phyloP scores from a whole-genome alignment of 208 protist species.

The Trypanosoma mega region DNA sequence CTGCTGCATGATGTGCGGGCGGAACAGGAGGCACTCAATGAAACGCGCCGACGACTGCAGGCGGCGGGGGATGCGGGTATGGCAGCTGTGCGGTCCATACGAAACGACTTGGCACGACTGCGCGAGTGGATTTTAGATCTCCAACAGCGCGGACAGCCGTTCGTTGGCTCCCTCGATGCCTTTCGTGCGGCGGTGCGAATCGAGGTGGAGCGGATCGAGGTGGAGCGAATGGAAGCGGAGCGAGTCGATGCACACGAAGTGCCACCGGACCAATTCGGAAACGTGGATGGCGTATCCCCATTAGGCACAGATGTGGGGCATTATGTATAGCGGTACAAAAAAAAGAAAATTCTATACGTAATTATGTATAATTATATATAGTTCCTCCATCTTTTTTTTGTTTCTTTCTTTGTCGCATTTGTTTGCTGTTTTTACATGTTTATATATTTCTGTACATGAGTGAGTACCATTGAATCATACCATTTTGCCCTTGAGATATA shows the following conservation, averaged over 20 bases:
- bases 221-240: neutral
- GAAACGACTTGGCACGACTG: conserved; percentile 34
- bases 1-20: conserved; percentile 56
- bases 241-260: neutral
- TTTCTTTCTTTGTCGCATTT: too few species aligned
- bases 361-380: too few species aligned
- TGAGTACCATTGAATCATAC: too few species aligned
- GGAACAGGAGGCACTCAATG: conserved; percentile 33
- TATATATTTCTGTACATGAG: too few species aligned
- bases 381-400: too few species aligned
- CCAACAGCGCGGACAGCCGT: conserved; percentile 35
- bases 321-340: too few species aligned
- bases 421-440: too few species aligned
- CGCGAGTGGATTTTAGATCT: conserved; percentile 34
- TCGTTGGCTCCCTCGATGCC: conserved; percentile 34
- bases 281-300: too few species aligned
- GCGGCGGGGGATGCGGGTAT: conserved; percentile 23
- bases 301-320: too few species aligned
- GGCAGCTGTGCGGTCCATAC: conserved; percentile 28
- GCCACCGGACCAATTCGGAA: too few species aligned
- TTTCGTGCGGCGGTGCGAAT: conserved; percentile 13
- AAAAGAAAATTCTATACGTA: too few species aligned
- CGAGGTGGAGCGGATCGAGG: neutral
- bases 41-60: conserved; percentile 17
- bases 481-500: conserved; percentile 6